Evolutionary conservation across 2,329 filamentous ascomycete genomes (phyloP), one percentile per base, ranked within the genome.

Genomic region (Penicillium sp.): DNA sequence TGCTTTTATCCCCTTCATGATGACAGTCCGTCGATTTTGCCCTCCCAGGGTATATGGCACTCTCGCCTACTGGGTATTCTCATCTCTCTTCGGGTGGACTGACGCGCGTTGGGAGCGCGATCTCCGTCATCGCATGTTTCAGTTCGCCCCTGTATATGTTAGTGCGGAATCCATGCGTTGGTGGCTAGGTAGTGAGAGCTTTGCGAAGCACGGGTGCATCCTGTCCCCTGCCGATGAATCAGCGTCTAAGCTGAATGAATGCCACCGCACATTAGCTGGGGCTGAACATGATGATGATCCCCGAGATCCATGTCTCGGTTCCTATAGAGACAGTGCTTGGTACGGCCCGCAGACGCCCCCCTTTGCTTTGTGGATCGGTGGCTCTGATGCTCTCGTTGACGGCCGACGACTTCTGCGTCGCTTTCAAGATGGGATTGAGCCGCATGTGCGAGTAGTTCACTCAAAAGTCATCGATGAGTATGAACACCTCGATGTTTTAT

Each of bases 401-500:
- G 93, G 93, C 0, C 77, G 82, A 19, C 85, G 87, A 53, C 80
- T 97, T 9, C 78, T 97, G 3, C 81, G 85, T 21, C 83, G 93
- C 1, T 90, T 97, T 62, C 83, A 90, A 66, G 83, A 84, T 43
- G 90, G 89, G 0, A 81, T 90, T 26, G 93, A 98, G 73, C 93
- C 93, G 1, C 81, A 91, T 68, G 91, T 96, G 9, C 80, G 83
- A 39, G 78, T 97, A 5, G 90, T 96, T 4, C 90, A 96, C 75
- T 84, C 84, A 61, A 96, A 91, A 70, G 80, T 96, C 23, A 89
- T 97, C 44, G 86, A 91, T 3, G 91, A 89, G 47, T 96, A 96
- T 72, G 93, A 97, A 77, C 93, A 98, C 75, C 82, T 98, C 4
- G 93, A 97, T 75, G 91, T 97, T 1, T 86, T 98, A 37, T 97